phyloP scores from a whole-genome alignment of 2,329 filamentous ascomycete species.

The Hymenoscyphus fructigenus region DNA sequence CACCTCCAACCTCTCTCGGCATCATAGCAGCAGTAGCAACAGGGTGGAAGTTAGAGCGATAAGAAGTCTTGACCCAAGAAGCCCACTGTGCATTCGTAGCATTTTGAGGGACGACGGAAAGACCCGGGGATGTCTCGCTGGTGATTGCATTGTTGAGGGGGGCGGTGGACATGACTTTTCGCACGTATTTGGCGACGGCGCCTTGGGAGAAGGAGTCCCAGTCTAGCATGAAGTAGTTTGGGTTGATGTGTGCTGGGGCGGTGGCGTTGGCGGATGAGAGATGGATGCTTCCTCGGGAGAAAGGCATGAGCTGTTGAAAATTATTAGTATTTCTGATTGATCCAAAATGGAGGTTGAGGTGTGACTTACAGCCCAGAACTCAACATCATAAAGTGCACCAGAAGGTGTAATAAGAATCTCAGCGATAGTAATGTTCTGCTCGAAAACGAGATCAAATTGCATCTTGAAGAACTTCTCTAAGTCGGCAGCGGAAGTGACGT shows the following conservation, averaged over 20 bases:
- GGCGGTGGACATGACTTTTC: slow-evolving; percentile 22
- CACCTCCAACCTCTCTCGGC: slow-evolving; percentile 35
- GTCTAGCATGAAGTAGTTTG: slow-evolving; percentile 43
- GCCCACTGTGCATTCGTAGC: slow-evolving; percentile 16
- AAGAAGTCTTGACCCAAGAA: slow-evolving; percentile 6
- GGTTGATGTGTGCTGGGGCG: slow-evolving; percentile 37
- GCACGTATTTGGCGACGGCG: slow-evolving; percentile 34
- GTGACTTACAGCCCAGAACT: slow-evolving; percentile 36
- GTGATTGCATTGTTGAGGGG: slow-evolving; percentile 17
- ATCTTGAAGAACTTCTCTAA: slow-evolving; percentile 44
- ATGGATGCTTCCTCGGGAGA: slow-evolving; percentile 44
- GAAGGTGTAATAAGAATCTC: slow-evolving; percentile 37
- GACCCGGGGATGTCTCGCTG: slow-evolving; percentile 21
- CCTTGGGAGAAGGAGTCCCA: slow-evolving; percentile 40
- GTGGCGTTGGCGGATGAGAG: slow-evolving; percentile 37
- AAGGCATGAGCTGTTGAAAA: slow-evolving; percentile 33
- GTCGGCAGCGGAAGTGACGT: slow-evolving; percentile 33
- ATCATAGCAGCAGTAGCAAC: slow-evolving; percentile 32
- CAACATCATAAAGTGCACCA: slow-evolving; percentile 38
- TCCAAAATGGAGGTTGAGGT: too few relatives aligned
- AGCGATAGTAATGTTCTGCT: slow-evolving; percentile 18
- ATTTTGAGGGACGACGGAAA: slow-evolving; percentile 33
- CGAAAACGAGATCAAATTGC: slow-evolving; percentile 50
- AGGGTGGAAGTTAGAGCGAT: slow-evolving; percentile 17
- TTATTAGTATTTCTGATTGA: slow-evolving; percentile 1